Conservation (phyloP, 495 filamentous ascomycete genomes). For the Sporormia fimetaria region DNA sequence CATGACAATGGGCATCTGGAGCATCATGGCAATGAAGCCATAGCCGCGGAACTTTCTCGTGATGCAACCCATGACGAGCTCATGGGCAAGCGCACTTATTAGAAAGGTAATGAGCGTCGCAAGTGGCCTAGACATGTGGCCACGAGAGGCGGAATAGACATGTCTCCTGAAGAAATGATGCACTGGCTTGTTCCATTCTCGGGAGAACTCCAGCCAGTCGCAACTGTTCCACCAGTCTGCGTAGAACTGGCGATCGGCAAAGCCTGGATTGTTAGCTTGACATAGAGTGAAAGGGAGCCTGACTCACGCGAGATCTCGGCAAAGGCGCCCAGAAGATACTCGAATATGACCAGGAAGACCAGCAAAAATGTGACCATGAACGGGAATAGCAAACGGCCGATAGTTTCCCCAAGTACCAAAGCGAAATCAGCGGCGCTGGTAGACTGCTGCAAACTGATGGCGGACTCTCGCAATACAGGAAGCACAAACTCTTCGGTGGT, state of each 20-base stretch:
- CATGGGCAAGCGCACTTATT: constrained; percentile 78
- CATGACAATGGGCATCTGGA: constrained; percentile 87
- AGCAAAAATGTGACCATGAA: constrained; percentile 65
- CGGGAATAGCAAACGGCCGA: constrained; percentile 85
- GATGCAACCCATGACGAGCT: constrained; percentile 95
- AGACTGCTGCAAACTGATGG: constrained; percentile 48
- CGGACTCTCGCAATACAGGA: constrained; percentile 73
- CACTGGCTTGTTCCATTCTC: constrained; percentile 98
- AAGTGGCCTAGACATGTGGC: constrained; percentile 60
- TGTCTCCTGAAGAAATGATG: constrained; percentile 93
- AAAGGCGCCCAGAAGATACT: constrained; percentile 89
- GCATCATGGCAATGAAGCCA: constrained; percentile 88
- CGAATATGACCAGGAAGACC: constrained; percentile 40
- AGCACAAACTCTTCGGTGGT: constrained; percentile 93
- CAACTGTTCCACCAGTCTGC: constrained; percentile 91
- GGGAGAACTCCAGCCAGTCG: constrained; percentile 90
- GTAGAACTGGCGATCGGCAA: constrained; percentile 92
- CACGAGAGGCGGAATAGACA: constrained; percentile 73
- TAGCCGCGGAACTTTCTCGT: constrained; percentile 94
- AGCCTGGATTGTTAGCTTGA: constrained; percentile 32
- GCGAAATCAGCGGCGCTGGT: constrained; percentile 51
- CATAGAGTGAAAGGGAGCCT: background rate
- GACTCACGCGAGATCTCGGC: constrained; percentile 70
- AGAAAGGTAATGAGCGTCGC: constrained; percentile 90
- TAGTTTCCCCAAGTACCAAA: constrained; percentile 81